Evolutionary conservation across 371 early-diverging fungal genomes (phyloP), one percentile per base, ranked within the genome.

Genomic region (Fennellomyces sp.): DNA sequence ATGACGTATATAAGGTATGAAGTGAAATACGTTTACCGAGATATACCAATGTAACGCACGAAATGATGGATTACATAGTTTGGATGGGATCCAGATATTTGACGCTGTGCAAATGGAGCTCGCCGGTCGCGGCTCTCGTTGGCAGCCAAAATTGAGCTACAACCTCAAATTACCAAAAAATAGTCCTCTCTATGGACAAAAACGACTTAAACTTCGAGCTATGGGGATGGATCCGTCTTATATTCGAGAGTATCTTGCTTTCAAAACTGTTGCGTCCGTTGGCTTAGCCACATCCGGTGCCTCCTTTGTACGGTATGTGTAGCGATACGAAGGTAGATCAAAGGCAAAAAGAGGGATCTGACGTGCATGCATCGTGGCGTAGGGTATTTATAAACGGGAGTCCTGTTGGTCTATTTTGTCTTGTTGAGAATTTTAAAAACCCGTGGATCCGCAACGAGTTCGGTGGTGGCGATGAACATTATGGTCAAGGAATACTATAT

Each of bases 301-400:
- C 21, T 19, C 19, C 41, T 41, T 41, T 41, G 41, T 41, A n/a
- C n/a, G n/a, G n/a, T n/a, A n/a, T n/a, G n/a, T n/a, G n/a, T n/a
- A n/a, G n/a, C n/a, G n/a, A n/a, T n/a, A n/a, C n/a, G n/a, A n/a
- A n/a, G n/a, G n/a, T n/a, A n/a, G n/a, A n/a, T n/a, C n/a, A n/a
- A 3, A 41, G 41, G 41, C 21, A 41, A 41, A 41, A n/a, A 2
- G 11, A 17, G 8, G 41, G 7, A 39, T 6, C 12, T 39, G 5
- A 4, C 10, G 12, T 39, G 19, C 19, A 39, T 36, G n/a, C 36
- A 39, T 5, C 4, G 1, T 19, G 5, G 41, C 8, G 10, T 8
- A 41, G 76, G 67, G 52, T 81, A 26, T 73, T 70, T 58, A 62
- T 81, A 36, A 78, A 78, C 38, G 55, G 59, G 21, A 61, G 67